Base-by-base conservation (phyloP, 306 rosid species). In the Ammopiptanthus mongolicus region DNA sequence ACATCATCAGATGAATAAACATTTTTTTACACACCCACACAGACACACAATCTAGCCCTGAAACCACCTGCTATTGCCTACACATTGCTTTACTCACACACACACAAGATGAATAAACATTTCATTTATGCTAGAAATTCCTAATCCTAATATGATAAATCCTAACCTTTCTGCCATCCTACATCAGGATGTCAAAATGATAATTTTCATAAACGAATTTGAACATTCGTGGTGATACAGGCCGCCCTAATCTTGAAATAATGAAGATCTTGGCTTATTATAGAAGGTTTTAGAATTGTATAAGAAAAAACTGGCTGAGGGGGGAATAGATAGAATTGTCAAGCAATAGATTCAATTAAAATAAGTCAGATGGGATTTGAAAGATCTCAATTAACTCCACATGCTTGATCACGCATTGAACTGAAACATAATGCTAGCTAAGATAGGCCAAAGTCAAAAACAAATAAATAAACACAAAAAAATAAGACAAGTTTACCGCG, bases 401-500 rank as follows among this genome's bases (percentile, higher is more conserved):
- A 52, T 70, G 39, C 33, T 69, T 44, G 33, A 51, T n/a, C n/a
- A n/a, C n/a, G n/a, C n/a, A n/a, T n/a, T n/a, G n/a, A n/a, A n/a
- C n/a, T n/a, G n/a, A n/a, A n/a, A n/a, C n/a, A n/a, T n/a, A n/a
- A 65, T 52, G 64, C 4, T 13, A 70, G 37, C 2, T 6, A 29
- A 10, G 47, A 11, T 25, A 1, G 5, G 39, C 19, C 44, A n/a
- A 72, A 36, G 58, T 23, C 23, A 8, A 64, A 34, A 15, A 11
- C n/a, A 60, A 67, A 7, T 10, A 39, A 72, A 69, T 44, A 73
- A 48, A 53, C 52, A 48, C n/a, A 6, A 48, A 60, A 60, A 41
- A 13, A 28, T 62, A 63, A 23, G 76, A 66, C 51, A 63, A 31
- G 59, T 72, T 80, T 87, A 92, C 97, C 59, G 94, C 94, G 70